Evolutionary conservation across 371 early-diverging fungal genomes (phyloP).

Genomic region (Actinomortierella wolfii): DNA sequence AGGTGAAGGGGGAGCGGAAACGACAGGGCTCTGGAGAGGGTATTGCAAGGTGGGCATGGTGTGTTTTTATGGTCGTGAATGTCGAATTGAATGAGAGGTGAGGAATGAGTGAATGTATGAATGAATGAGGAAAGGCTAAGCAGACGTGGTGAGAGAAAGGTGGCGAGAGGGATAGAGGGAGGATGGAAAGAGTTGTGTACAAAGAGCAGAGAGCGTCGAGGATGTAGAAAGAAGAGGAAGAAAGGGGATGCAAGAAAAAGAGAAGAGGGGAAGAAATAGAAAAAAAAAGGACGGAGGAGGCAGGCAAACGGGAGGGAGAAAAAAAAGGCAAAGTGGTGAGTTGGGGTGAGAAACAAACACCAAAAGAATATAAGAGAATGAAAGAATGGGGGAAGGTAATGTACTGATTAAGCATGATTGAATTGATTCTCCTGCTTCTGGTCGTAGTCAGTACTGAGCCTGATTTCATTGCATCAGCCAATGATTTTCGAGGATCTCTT

Average conservation of each 20-base stretch:
- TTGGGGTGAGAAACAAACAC: neutral
- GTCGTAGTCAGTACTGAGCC: neutral
- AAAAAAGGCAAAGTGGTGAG: conserved; percentile 11
- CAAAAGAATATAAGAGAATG: neutral
- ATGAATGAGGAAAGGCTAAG: neutral
- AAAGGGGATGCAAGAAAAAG: neutral
- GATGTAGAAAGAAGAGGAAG: neutral
- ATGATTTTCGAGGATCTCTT: neutral
- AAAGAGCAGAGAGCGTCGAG: neutral
- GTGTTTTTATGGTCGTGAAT: conserved; percentile 2
- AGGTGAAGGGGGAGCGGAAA: conserved; percentile 29
- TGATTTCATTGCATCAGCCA: neutral
- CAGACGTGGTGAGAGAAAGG: neutral
- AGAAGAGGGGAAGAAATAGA: conserved; percentile 1
- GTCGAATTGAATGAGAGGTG: neutral
- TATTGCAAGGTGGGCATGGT: conserved; percentile 30
- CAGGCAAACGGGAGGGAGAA: neutral
- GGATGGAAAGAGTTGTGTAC: conserved; percentile 4
- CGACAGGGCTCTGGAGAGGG: conserved; percentile 25
- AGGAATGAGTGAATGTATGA: neutral
- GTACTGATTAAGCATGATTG: too few species aligned
- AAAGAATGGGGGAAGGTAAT: neutral
- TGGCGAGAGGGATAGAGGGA: neutral
- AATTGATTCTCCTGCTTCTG: too few species aligned
- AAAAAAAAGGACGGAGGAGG: neutral